A percentile compares a stretch with the other conserved stretches of the same genome.
These are phyloP conservation scores for Lichtheimia hyalospora DNA, from an alignment of 371 early-diverging fungal genomes.

Conservation along the genomic window DNA sequence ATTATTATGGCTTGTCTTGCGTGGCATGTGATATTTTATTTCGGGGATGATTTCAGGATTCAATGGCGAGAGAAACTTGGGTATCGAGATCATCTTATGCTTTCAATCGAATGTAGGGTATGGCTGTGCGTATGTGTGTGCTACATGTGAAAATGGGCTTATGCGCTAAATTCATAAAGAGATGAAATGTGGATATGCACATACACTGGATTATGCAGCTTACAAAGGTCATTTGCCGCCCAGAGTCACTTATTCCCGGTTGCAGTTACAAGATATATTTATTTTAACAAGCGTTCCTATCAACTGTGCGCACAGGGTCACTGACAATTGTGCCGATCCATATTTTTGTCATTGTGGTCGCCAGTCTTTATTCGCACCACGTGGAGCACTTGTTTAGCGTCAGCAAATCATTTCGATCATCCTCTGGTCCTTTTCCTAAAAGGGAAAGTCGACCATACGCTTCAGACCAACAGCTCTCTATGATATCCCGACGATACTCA, in stretches of 20 bases:
- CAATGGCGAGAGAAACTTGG: not conserved
- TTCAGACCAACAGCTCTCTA: no score
- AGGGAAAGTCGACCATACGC: no score
- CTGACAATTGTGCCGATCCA: constrained; percentile 27
- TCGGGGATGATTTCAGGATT: not conserved
- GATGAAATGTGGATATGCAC: constrained; percentile 27
- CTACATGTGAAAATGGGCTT: constrained; percentile 9
- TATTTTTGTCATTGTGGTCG: constrained; percentile 20
- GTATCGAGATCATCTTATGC: not conserved
- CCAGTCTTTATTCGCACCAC: constrained; percentile 23
- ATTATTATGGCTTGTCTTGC: constrained; percentile 31
- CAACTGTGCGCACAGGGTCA: constrained; percentile 15
- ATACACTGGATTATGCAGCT: constrained; percentile 34
- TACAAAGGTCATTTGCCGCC: constrained; percentile 23
- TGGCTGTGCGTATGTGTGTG: constrained; percentile 2
- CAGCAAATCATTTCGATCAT: not conserved
- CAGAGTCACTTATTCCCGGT: constrained; percentile 33
- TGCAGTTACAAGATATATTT: constrained; percentile 27
- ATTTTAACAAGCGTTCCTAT: constrained; percentile 24
- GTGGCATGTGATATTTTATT: not conserved
- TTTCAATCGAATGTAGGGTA: not conserved
- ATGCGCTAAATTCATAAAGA: no score
- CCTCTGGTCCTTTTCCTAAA: no score
- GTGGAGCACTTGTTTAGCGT: constrained; percentile 19
- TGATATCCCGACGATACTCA: no score